A percentile compares a stretch with the other conserved stretches of the same genome.
phyloP scores from a whole-genome alignment of 345 rosid genomes.

The Rhodamnia argentea region DNA sequence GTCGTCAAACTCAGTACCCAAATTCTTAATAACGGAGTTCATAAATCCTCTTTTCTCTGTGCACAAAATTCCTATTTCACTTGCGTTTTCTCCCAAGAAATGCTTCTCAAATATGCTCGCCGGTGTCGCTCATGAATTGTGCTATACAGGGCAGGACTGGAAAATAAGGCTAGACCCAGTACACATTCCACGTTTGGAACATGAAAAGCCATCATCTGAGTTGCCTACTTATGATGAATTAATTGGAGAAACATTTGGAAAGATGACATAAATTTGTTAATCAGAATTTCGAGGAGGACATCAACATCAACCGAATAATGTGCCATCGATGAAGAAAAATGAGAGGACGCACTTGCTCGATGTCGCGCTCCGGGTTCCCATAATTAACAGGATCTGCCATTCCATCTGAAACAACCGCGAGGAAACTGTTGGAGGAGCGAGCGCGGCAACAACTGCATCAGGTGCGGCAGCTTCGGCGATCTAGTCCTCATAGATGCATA shows the following conservation, averaged over 20 bases:
- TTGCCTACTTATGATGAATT: neutral
- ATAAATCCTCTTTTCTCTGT: neutral
- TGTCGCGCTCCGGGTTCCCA: slow-evolving; percentile 78
- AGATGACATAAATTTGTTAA: neutral
- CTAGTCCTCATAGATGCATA: slow-evolving; percentile 89
- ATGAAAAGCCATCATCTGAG: neutral
- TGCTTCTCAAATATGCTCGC: neutral
- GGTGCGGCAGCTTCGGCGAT: slow-evolving; percentile 45
- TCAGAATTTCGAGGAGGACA: neutral
- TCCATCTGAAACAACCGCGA: slow-evolving; percentile 73
- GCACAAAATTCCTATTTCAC: neutral
- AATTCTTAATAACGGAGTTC: neutral
- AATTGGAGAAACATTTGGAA: neutral
- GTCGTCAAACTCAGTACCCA: neutral
- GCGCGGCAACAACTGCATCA: slow-evolving; percentile 27
- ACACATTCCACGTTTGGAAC: neutral
- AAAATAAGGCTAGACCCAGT: neutral
- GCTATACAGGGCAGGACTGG: neutral
- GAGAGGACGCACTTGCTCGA: slow-evolving; percentile 51
- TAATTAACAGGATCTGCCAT: slow-evolving; percentile 90
- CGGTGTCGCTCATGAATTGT: neutral
- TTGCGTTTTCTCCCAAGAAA: neutral
- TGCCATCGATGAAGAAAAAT: neutral
- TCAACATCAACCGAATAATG: neutral
- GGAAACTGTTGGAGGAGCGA: slow-evolving; percentile 23